A percentile compares a stretch with the other conserved stretches of the same genome.
These are phyloP conservation scores for Fagus crenata DNA, from an alignment of 306 rosid species.

Conservation along the genomic window DNA sequence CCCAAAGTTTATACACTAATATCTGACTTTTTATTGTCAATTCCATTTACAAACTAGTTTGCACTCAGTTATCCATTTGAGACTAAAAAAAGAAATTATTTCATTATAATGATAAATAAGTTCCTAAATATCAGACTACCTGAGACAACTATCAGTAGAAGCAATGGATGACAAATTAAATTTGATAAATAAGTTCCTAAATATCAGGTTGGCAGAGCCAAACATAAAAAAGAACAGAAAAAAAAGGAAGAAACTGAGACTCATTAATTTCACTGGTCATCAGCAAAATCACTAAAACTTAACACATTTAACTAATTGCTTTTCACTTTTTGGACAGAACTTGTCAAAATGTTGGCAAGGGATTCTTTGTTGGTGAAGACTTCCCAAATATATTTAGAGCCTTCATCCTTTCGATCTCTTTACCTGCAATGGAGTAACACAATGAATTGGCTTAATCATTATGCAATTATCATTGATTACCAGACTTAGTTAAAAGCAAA, in stretches of 20 bases:
- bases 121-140: background rate
- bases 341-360: background rate
- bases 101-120: background rate
- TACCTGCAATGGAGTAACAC: conserved; percentile 29
- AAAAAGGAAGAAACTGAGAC: background rate
- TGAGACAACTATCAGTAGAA: background rate
- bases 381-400: conserved; percentile 40
- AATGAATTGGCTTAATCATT: background rate
- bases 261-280: conserved; percentile 1
- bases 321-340: conserved; percentile 4
- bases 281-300: background rate
- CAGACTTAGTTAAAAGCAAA: background rate
- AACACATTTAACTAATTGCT: background rate
- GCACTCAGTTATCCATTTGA: too few relatives aligned
- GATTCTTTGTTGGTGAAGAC: conserved; percentile 21
- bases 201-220: background rate
- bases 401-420: conserved; percentile 50
- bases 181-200: background rate
- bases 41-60: too few relatives aligned
- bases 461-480: background rate
- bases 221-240: background rate
- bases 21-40: too few relatives aligned
- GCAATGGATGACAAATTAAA: background rate
- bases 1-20: too few relatives aligned
- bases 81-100: too few relatives aligned